phyloP scores from a whole-genome alignment of 2,329 filamentous ascomycete genomes.

The Claviceps paspali region DNA sequence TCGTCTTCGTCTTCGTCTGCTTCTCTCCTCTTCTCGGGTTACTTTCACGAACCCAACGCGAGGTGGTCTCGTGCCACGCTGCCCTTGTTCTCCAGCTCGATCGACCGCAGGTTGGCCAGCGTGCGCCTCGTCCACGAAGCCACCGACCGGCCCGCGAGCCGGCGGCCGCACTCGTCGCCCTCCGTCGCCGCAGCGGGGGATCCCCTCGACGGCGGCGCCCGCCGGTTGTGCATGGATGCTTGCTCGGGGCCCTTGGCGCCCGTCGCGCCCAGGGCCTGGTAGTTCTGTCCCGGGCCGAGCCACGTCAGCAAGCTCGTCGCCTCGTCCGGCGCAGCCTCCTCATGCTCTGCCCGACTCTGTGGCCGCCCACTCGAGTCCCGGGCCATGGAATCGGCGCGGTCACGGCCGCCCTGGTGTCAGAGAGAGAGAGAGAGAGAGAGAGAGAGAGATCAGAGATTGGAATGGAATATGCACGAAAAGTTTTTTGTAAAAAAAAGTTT shows the following conservation, averaged over 20 bases:
- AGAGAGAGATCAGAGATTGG: no score
- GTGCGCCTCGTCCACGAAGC: conserved; percentile 39
- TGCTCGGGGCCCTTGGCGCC: conserved; percentile 4
- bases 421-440: no score
- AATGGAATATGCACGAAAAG: no score
- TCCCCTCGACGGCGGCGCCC: no score
- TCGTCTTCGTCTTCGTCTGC: neutral
- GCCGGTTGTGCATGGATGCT: neutral
- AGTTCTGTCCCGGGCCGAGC: conserved; percentile 21
- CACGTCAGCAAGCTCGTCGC: conserved; percentile 24
- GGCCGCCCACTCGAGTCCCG: conserved; percentile 8
- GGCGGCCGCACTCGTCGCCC: neutral
- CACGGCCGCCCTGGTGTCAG: no score
- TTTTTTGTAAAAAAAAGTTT: no score
- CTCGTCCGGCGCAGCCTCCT: conserved; percentile 20
- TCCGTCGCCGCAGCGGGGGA: neutral
- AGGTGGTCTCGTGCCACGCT: conserved; percentile 72
- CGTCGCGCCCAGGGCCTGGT: conserved; percentile 22
- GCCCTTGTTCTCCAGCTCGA: conserved; percentile 76
- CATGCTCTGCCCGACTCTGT: conserved; percentile 6
- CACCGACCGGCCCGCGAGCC: no score
- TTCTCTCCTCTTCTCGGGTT: neutral
- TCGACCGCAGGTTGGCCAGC: conserved; percentile 34
- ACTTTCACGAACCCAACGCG: conserved; percentile 56
- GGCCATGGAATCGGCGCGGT: conserved; percentile 25